Conservation (phyloP, 495 filamentous ascomycete genomes). For the Aspergillus ostianus region DNA sequence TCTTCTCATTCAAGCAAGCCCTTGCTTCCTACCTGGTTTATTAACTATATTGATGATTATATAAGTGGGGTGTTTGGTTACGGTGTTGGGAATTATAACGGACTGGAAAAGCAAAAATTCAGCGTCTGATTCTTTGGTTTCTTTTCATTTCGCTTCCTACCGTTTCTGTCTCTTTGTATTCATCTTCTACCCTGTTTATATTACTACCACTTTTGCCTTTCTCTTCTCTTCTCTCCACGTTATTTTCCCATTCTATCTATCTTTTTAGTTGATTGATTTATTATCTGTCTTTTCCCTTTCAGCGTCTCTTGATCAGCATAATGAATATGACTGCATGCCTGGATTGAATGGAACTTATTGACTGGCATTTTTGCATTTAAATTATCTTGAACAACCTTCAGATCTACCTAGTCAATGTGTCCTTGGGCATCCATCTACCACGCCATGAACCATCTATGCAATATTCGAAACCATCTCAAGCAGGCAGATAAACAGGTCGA, state of each 20-base stretch:
- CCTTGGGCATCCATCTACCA: not conserved
- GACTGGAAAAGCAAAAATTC: slow-evolving; percentile 10
- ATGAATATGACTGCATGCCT: not conserved
- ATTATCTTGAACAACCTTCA: not conserved
- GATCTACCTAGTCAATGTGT: no score
- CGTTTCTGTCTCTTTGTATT: not conserved
- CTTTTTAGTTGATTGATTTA: not conserved
- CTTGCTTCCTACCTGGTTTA: not conserved
- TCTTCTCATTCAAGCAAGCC: not conserved
- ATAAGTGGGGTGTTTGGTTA: slow-evolving; percentile 3
- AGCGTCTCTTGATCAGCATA: not conserved
- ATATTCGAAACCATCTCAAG: no score
- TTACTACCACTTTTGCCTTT: not conserved
- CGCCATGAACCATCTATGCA: not conserved
- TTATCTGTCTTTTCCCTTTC: not conserved
- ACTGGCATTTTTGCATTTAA: not conserved
- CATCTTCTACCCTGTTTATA: not conserved
- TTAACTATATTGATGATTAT: not conserved
- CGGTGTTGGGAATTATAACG: slow-evolving; percentile 7
- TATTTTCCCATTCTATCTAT: not conserved
- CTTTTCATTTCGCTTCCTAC: not conserved
- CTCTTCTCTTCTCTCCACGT: not conserved
- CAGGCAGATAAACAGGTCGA: no score
- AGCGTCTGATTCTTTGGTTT: slow-evolving; percentile 1
- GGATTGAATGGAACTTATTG: not conserved